Conservation (phyloP, 2,329 filamentous ascomycete species). For the Monilinia fructicola region DNA sequence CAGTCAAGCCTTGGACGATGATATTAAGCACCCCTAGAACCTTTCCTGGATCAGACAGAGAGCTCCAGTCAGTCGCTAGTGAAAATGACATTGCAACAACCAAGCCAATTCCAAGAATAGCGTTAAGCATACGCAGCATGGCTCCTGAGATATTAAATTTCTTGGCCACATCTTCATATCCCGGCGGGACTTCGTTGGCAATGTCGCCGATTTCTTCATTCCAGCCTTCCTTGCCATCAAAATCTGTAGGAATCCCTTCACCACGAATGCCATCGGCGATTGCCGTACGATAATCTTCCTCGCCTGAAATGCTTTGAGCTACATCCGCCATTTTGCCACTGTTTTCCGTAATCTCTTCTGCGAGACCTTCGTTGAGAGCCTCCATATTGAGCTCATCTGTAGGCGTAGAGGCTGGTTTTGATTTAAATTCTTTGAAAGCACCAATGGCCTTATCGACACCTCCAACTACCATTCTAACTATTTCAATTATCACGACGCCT, state of each 20-base stretch:
- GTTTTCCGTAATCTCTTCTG: neutral
- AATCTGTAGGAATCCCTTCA: neutral
- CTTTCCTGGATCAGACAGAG: neutral
- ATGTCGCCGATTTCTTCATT: neutral
- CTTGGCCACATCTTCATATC: neutral
- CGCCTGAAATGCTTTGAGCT: neutral
- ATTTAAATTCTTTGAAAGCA: neutral
- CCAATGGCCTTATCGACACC: slow-evolving; percentile 3
- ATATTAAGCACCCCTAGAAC: neutral
- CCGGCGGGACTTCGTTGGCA: neutral
- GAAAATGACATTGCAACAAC: neutral
- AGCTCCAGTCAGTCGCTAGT: neutral
- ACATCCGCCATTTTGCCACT: neutral
- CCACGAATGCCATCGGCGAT: neutral
- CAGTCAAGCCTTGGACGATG: neutral
- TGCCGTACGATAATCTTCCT: neutral
- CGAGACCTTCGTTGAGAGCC: neutral
- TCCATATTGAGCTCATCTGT: neutral
- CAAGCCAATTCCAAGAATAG: neutral
- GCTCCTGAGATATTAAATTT: neutral
- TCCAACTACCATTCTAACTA: slow-evolving; percentile 1
- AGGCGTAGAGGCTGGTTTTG: neutral
- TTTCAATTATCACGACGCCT: neutral
- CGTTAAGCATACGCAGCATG: neutral
- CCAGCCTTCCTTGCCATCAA: neutral